Conservation (phyloP, 139 green algal species). For the Raphidocelis subcapitata region DNA sequence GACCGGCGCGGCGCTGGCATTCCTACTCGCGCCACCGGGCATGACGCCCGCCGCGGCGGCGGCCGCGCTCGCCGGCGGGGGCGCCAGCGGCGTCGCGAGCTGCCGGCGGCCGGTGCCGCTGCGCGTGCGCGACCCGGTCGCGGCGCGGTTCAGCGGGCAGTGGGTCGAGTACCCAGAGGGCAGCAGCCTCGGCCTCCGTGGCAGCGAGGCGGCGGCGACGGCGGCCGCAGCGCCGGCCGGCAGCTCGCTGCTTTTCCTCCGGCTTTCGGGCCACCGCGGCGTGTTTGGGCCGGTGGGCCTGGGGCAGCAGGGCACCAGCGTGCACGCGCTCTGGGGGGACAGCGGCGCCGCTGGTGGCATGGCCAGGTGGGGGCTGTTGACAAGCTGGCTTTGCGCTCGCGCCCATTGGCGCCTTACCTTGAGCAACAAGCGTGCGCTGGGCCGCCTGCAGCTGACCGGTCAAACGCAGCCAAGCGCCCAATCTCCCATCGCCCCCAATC, state of each 20-base stretch:
- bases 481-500: background rate
- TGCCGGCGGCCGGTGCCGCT: constrained; percentile 9
- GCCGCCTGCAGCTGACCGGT: no score
- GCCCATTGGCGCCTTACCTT: no score
- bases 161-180: background rate
- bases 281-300: constrained; percentile 35
- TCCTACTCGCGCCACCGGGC: constrained; percentile 2
- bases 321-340: background rate
- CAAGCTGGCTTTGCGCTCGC: no score
- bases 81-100: background rate
- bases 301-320: constrained; percentile 20
- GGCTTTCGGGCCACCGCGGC: constrained; percentile 30
- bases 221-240: no score
- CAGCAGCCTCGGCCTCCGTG: no score
- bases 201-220: no score
- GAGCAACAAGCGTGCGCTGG: no score
- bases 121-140: constrained; percentile 13
- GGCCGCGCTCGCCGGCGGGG: background rate
- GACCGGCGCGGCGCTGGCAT: constrained; percentile 8
- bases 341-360: no score
- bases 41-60: constrained; percentile 1
- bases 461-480: no score
- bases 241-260: constrained; percentile 35
- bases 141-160: constrained; percentile 8
- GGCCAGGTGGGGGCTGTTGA: no score